Percentiles rank a stretch among this genome's conserved stretches.
These are phyloP conservation scores for Hypocrella siamensis DNA, from an alignment of 2,329 filamentous ascomycete species.

Conservation along the genomic window DNA sequence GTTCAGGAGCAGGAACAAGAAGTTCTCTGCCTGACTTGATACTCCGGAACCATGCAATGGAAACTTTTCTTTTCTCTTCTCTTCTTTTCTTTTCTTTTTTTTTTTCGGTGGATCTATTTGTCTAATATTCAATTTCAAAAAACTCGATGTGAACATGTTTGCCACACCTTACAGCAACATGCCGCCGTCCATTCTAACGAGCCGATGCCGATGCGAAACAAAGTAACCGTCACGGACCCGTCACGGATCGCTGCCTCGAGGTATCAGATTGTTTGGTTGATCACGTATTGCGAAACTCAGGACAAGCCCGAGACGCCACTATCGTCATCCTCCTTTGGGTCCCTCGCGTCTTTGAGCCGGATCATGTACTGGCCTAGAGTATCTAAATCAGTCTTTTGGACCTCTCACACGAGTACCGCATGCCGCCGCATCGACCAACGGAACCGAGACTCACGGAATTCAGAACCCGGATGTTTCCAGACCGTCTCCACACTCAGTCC, in stretches of 20 bases:
- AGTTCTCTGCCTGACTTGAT: constrained; percentile 22
- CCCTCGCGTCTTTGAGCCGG: constrained; percentile 12
- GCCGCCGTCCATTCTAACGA: too few species aligned
- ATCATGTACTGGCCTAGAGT: constrained; percentile 23
- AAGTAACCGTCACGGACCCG: neutral
- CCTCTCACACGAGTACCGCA: constrained; percentile 3
- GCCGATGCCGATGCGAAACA: too few species aligned
- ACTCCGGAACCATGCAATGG: neutral
- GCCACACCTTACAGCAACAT: too few species aligned
- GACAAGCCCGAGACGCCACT: constrained; percentile 18
- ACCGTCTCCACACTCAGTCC: constrained; percentile 18
- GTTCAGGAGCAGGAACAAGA: constrained; percentile 17
- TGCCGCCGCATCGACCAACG: too few species aligned
- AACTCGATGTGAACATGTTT: too few species aligned
- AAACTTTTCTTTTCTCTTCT: too few species aligned
- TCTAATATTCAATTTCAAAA: too few species aligned
- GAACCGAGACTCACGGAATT: constrained; percentile 20
- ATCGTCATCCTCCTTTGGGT: constrained; percentile 19
- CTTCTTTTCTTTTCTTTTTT: too few species aligned
- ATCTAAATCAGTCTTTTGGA: constrained; percentile 7
- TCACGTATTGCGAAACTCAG: neutral
- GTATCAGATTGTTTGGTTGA: neutral
- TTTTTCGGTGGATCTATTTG: too few species aligned
- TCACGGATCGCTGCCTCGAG: too few species aligned
- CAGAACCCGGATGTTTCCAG: constrained; percentile 20